These are phyloP conservation scores for Cenchrus americanus DNA, from an alignment of 176 grass and related monocot species.

Conservation along the genomic window DNA sequence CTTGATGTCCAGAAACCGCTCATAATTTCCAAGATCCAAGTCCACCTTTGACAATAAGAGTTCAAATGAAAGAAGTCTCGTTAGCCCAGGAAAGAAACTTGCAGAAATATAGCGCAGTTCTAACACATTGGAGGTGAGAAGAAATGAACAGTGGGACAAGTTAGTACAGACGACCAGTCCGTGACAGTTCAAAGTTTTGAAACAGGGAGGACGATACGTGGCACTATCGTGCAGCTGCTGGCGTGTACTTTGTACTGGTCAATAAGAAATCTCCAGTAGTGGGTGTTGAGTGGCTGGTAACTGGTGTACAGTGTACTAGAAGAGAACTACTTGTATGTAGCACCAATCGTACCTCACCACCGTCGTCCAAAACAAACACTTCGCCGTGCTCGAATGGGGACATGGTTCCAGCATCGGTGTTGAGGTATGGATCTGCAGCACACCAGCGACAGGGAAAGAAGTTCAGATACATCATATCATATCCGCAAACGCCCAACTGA, in stretches of 20 bases:
- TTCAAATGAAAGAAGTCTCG: neutral
- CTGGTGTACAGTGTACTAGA: neutral
- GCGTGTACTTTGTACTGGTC: conserved; percentile 26
- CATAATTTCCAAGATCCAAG: conserved; percentile 98
- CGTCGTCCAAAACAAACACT: conserved; percentile 97
- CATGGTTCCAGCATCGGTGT: conserved; percentile 99
- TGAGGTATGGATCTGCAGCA: conserved; percentile 97
- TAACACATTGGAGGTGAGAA: conserved; percentile 10
- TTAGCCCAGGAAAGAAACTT: conserved; percentile 29
- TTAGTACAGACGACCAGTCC: neutral
- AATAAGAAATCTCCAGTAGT: neutral
- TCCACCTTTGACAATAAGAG: conserved; percentile 70
- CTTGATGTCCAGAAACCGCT: conserved; percentile 95
- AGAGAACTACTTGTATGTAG: conserved; percentile 22
- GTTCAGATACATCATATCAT: neutral
- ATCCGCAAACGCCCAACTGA: neutral
- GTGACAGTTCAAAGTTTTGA: neutral
- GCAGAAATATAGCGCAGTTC: conserved; percentile 3
- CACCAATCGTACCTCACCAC: conserved; percentile 77
- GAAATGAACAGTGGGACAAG: conserved; percentile 23
- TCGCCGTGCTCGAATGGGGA: conserved; percentile 97
- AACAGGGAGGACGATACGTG: conserved; percentile 5
- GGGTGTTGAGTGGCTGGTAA: neutral
- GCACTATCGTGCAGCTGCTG: conserved; percentile 15
- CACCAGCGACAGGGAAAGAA: conserved; percentile 16